Base-by-base conservation (phyloP, 306 rosid species). In the Pyrus pyrifolia region DNA sequence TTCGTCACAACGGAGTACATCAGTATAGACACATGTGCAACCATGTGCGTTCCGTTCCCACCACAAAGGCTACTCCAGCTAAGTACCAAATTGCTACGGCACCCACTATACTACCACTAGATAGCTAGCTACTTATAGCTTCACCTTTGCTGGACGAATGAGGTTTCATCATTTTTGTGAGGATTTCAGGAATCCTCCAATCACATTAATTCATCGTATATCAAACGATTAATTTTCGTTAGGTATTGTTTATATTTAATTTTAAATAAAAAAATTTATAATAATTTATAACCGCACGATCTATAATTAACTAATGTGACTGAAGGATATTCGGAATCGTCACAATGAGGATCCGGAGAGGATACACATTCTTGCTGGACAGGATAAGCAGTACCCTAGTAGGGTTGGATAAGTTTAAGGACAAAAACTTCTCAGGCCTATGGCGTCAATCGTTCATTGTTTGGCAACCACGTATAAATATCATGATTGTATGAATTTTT, bases 31-130 rank as follows among this genome's bases (percentile, higher is more conserved):
- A 67, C 86, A 87, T 81, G 91, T 71, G 87, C 77, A 67, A 5
- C 69, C 89, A 87, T 86, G 90, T 89, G 94, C 86, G 45, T 79
- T 84, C 79, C 71, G 82, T 84, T 84, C 88, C 89, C 90, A 87
- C 91, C 88, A 80, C 68, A 64, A 8, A 0, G 68, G 19, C 45
- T 11, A 33, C 10, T 64, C 68, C 68, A 64, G 44, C 68, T 29
- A 62, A 6, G 21, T 12, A 62, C 67, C 38, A 62, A 61, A 62
- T 11, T 49, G 21, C 55, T 15, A 15, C 21, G 55, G 55, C 55
- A 4, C 8, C 55, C 55, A 49, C 55, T 49, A 18, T 49, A 49
- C 55, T 17, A 49, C 55, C 5, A 40, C 45, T 40, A 40, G 45
- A 40, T 9, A 40, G 45, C 45, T 40, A 40, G 55, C 55, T 5